These are phyloP conservation scores for Aspergillus jensenii DNA, from an alignment of 2,329 filamentous ascomycete genomes.

Conservation along the genomic window DNA sequence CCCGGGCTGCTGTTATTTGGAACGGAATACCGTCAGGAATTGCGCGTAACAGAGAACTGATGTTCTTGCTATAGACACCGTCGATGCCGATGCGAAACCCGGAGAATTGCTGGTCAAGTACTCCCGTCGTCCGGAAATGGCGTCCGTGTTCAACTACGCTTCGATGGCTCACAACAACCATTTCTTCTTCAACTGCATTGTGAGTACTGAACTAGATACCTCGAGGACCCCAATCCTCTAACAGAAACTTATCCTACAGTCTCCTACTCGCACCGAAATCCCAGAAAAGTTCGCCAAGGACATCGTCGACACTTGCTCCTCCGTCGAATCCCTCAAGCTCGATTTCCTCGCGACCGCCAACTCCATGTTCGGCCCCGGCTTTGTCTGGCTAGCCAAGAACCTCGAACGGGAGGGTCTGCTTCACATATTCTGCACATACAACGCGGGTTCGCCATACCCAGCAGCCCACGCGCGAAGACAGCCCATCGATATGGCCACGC, in stretches of 20 bases:
- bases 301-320: slow-evolving; percentile 73
- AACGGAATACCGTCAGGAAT: not conserved
- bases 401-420: slow-evolving; percentile 47
- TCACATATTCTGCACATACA: slow-evolving; percentile 82
- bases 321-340: slow-evolving; percentile 74
- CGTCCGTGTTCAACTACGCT: slow-evolving; percentile 89
- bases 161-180: slow-evolving; percentile 93
- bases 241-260: slow-evolving; percentile 22
- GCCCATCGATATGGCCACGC: slow-evolving; percentile 48
- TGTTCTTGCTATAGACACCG: slow-evolving; percentile 53
- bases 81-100: slow-evolving; percentile 60
- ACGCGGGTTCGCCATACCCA: slow-evolving; percentile 84
- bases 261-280: slow-evolving; percentile 51
- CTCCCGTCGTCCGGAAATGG: slow-evolving; percentile 74
- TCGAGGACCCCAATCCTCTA: not conserved
- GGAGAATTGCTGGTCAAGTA: slow-evolving; percentile 71
- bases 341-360: slow-evolving; percentile 79
- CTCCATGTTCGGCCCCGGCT: slow-evolving; percentile 95
- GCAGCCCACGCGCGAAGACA: slow-evolving; percentile 78
- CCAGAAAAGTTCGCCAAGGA: slow-evolving; percentile 56
- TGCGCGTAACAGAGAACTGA: not conserved
- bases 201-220: slow-evolving; percentile 21
- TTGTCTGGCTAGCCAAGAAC: slow-evolving; percentile 85
- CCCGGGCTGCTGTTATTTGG: not conserved
- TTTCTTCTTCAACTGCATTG: slow-evolving; percentile 51